Base-by-base conservation (phyloP, 495 filamentous ascomycete genomes). In the Neurospora pannonica region DNA sequence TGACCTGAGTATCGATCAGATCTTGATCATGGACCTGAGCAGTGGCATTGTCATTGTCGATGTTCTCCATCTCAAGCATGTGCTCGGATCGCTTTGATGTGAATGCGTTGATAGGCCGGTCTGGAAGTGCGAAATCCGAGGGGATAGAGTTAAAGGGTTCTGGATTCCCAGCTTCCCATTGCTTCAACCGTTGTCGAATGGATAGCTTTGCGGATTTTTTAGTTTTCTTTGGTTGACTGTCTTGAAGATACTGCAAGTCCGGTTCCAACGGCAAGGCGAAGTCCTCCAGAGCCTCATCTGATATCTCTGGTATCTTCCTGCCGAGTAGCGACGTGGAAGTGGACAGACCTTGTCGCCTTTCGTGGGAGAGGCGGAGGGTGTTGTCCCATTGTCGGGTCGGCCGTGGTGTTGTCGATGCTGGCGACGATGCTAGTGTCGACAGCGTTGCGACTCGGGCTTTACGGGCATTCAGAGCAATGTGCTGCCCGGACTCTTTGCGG, bases 81-180 rank as follows among this genome's bases (percentile, higher is more conserved):
- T 67, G 54, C 11, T 67, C 54, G 54, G 54, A 67, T 19, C 54
- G 54, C 28, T 67, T 67, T 67, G 54, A 67, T 67, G 54, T 67
- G 13, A 67, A 28, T 19, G 28, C 24, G 54, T 67, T 67, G 31
- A 67, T 36, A 7, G 54, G 24, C 54, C 54, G 54, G 28, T 28
- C 54, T 31, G 54, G 54, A 9, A 34, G 54, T 8, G 54, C 54
- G 54, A 67, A 67, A 67, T 67, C 54, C 6, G 54, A 67, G 7
- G 43, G 71, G 5, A 70, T 10, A 17, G 43, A 34, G 15, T 38
- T 2, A 15, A 71, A 31, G 21, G 70, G 73, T 4, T 67, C 83
- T 37, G 82, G 81, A 72, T 85, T 82, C 72, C 87, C 85, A 72
- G 73, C 77, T 77, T 88, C 84, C 90, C 90, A 92, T 83, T 82